A percentile compares a stretch with the other conserved stretches of the same genome.
phyloP scores from a whole-genome alignment of 2,329 filamentous ascomycete species.

The Aspergillus sp. region DNA sequence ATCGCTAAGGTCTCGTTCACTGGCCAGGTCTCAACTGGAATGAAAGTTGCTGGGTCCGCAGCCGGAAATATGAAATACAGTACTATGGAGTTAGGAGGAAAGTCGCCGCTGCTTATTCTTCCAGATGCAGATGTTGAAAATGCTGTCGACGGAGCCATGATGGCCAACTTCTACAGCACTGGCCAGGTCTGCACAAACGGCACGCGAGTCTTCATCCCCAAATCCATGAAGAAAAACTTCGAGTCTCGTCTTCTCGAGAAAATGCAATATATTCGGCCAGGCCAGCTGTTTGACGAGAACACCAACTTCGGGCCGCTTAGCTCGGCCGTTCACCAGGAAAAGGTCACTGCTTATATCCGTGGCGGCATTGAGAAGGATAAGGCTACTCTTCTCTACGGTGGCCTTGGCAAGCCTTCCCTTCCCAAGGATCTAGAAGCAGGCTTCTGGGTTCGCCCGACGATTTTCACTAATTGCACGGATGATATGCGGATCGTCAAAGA shows the following conservation, averaged over 20 bases:
- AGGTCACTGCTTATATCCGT: slow-evolving; percentile 74
- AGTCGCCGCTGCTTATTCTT: slow-evolving; percentile 76
- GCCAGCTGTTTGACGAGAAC: slow-evolving; percentile 66
- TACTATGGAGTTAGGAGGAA: slow-evolving; percentile 89
- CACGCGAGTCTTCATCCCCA: slow-evolving; percentile 79
- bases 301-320: slow-evolving; percentile 87
- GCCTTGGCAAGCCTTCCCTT: slow-evolving; percentile 58
- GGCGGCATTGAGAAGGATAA: slow-evolving; percentile 72
- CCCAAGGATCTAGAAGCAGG: slow-evolving; percentile 57
- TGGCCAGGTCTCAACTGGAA: slow-evolving; percentile 78
- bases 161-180: slow-evolving; percentile 89
- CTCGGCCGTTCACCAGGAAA: slow-evolving; percentile 70
- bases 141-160: slow-evolving; percentile 87
- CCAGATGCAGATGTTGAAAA: slow-evolving; percentile 75
- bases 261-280: slow-evolving; percentile 68
- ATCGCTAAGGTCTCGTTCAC: slow-evolving; percentile 90
- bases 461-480: slow-evolving; percentile 85
- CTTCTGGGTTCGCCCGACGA: slow-evolving; percentile 81
- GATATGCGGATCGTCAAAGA: slow-evolving; percentile 75
- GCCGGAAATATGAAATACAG: slow-evolving; percentile 82
- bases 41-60: slow-evolving; percentile 75
- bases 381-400: slow-evolving; percentile 73
- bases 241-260: slow-evolving; percentile 69
- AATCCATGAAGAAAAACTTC: slow-evolving; percentile 63
- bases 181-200: slow-evolving; percentile 94